Conservation (phyloP, 2,329 filamentous ascomycete species). For the Gyromitra esculenta region DNA sequence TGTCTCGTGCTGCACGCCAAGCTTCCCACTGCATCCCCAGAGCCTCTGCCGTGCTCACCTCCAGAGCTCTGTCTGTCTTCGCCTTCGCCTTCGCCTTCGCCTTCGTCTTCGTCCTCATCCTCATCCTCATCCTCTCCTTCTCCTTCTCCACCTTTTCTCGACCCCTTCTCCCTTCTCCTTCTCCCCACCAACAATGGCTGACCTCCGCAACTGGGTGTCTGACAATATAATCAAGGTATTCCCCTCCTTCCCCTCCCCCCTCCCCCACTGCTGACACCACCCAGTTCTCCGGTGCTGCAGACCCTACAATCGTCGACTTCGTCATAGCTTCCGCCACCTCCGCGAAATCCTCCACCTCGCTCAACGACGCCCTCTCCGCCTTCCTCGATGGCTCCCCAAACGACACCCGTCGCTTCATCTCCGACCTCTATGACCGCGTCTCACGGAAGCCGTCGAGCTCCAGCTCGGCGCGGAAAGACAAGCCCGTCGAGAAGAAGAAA, state of each 20-base stretch:
- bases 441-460: constrained; percentile 51
- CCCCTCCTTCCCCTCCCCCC: neutral
- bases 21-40: neutral
- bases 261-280: neutral
- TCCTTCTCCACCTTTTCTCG: neutral
- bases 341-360: constrained; percentile 63
- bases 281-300: constrained; percentile 66
- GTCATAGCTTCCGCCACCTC: constrained; percentile 66
- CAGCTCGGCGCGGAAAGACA: constrained; percentile 33
- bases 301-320: constrained; percentile 68
- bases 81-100: too few relatives aligned
- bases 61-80: too few relatives aligned
- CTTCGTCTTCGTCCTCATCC: neutral
- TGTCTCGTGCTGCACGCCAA: neutral
- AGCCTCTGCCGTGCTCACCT: neutral
- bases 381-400: constrained; percentile 66
- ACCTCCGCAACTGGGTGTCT: constrained; percentile 57
- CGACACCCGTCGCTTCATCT: constrained; percentile 60
- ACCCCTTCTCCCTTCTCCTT: neutral
- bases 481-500: constrained; percentile 64
- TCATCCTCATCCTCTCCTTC: neutral
- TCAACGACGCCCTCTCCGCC: constrained; percentile 65
- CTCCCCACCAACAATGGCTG: constrained; percentile 37
- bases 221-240: constrained; percentile 57
- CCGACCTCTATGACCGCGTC: constrained; percentile 57